phyloP scores from a whole-genome alignment of 768 basidiomycete species.

The Lactarius sp. region DNA sequence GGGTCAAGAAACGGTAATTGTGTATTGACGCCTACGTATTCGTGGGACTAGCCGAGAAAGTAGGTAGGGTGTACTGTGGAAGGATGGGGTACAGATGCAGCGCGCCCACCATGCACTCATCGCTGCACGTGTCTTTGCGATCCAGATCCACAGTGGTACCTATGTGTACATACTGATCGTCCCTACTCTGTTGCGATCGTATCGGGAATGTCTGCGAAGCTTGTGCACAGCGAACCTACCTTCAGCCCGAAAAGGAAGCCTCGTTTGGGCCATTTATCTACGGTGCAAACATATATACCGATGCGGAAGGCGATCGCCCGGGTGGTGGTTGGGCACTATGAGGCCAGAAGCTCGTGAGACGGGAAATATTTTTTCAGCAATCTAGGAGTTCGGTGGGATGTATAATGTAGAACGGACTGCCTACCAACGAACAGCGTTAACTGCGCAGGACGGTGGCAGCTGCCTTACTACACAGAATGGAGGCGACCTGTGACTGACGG shows the following conservation, averaged over 20 bases:
- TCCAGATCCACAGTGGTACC: neutral
- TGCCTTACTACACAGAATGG: neutral
- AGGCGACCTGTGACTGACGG: neutral
- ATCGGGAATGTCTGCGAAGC: neutral
- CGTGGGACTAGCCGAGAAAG: no score
- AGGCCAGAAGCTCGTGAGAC: neutral
- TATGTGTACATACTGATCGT: neutral
- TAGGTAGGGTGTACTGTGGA: no score
- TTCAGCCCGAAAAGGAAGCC: neutral
- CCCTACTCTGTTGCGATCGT: neutral
- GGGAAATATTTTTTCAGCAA: neutral
- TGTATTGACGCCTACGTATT: no score
- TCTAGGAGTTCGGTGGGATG: neutral
- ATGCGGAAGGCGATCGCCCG: neutral
- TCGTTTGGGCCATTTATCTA: neutral
- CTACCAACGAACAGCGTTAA: conserved; percentile 5
- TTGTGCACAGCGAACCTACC: neutral
- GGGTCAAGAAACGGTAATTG: no score
- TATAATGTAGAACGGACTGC: neutral
- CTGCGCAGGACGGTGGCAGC: neutral
- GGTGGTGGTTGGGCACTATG: neutral
- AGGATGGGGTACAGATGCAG: no score
- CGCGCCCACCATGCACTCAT: neutral
- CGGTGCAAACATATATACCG: neutral
- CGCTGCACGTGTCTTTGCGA: neutral